phyloP scores from a whole-genome alignment of 2,329 filamentous ascomycete genomes.

The Venturia carpophila region DNA sequence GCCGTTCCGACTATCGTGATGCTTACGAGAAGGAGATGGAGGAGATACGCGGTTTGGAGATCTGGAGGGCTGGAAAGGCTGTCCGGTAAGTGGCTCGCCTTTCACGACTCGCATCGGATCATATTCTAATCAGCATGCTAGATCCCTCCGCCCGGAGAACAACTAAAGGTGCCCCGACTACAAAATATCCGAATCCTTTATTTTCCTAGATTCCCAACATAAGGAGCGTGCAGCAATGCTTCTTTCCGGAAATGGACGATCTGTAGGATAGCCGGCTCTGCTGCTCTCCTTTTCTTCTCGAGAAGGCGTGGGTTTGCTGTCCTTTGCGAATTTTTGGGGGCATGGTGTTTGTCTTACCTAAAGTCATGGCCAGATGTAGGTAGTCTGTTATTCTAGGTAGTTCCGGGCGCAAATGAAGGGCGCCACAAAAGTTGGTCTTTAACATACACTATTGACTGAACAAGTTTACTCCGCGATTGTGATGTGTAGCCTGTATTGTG shows the following conservation, averaged over 20 bases:
- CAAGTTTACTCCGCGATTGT: background rate
- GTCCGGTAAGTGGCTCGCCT: slow-evolving; percentile 49
- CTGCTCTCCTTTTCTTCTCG: background rate
- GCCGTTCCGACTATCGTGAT: slow-evolving; percentile 90
- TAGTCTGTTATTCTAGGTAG: background rate
- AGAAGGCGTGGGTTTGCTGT: background rate
- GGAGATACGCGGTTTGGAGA: slow-evolving; percentile 96
- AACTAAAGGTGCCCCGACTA: slow-evolving; percentile 5
- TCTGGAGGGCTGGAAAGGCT: slow-evolving; percentile 98
- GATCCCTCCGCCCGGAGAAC: slow-evolving; percentile 17
- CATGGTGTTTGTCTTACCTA: background rate
- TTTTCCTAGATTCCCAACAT: slow-evolving; percentile 7
- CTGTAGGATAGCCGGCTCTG: slow-evolving; percentile 10
- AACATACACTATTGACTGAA: background rate
- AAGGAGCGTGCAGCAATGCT: slow-evolving; percentile 11
- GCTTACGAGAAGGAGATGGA: slow-evolving; percentile 97
- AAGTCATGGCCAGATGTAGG: background rate
- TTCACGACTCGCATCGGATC: background rate
- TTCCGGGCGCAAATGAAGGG: background rate
- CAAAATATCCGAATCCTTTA: background rate
- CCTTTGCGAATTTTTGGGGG: background rate
- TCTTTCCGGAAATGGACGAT: slow-evolving; percentile 4
- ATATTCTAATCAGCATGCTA: background rate
- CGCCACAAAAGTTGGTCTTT: slow-evolving; percentile 12
- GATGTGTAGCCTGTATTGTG: background rate